Base-by-base conservation (phyloP, 2,329 filamentous ascomycete species). In the Aspergillus tanneri region DNA sequence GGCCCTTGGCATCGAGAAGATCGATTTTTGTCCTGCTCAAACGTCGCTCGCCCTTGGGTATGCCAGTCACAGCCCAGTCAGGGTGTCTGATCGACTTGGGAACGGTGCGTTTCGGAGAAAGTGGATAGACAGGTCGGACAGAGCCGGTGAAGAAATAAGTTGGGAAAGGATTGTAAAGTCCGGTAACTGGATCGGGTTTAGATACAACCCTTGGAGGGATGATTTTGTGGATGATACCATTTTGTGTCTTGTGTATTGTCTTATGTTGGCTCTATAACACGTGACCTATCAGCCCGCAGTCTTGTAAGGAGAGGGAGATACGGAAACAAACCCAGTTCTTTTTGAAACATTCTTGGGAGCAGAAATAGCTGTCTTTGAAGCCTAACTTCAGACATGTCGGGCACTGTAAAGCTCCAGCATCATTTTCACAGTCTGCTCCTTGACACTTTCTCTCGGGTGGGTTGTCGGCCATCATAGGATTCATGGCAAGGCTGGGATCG, bases 301-400 rank as follows among this genome's bases (percentile, higher is more conserved):
- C 16, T n/a, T n/a, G n/a, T n/a, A n/a, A n/a, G n/a, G n/a, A n/a
- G n/a, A n/a, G n/a, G n/a, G n/a, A 8, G 36, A 30, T 37, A 2
- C 12, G 49, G 52, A 52, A 57, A 63, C 80, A 57, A 79, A 96
- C 91, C 91, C 91, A 96, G 76, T 88, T 96, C 71, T 82, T 86
- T 79, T 95, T 96, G 75, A 96, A 96, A 75, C 91, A 96, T 59
- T 96, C 91, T 71, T 96, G 91, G 11, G 88, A 87, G 76, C 91
- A 96, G 73, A 96, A 96, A 24, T 49, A 62, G 22, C 59, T 58
- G 24, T 42, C 50, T 43, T 90, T 87, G 69, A 90, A 84, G 27
- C 84, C 87, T 16, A 90, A 74, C 72, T 95, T 95, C 64, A 95
- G 78, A 70, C 91, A 96, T 19, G 87, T 96, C 46, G 91, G 91